These are phyloP conservation scores for Clarireedia monteithiana DNA, from an alignment of 2,329 filamentous ascomycete species.

Conservation along the genomic window DNA sequence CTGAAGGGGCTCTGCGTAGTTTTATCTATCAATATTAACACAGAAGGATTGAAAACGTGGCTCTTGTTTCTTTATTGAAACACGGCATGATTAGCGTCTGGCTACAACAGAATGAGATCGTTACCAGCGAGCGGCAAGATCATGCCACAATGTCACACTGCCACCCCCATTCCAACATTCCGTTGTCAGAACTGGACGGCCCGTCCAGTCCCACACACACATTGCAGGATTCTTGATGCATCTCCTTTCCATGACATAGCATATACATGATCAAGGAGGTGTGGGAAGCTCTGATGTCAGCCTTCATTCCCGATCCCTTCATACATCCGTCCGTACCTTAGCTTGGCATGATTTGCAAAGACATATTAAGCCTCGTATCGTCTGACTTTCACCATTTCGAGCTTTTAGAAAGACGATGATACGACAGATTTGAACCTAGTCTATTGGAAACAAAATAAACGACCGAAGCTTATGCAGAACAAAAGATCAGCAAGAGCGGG, in stretches of 20 bases:
- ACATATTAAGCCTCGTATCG: background rate
- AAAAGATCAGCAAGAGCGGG: conserved; percentile 1
- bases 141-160: conserved; percentile 8
- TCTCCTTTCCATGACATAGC: background rate
- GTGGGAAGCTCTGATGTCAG: conserved; percentile 1
- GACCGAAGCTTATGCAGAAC: conserved; percentile 7
- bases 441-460: background rate
- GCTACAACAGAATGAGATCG: conserved; percentile 6
- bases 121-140: conserved; percentile 6
- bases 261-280: background rate
- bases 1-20: background rate
- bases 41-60: conserved; percentile 8
- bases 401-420: background rate
- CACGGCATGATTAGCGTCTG: conserved; percentile 3
- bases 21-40: background rate
- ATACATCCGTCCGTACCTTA: background rate
- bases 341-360: background rate
- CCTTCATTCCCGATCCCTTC: background rate
- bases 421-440: background rate
- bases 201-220: conserved; percentile 4
- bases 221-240: conserved; percentile 5
- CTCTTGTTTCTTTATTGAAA: conserved; percentile 1
- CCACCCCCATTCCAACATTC: conserved; percentile 5
- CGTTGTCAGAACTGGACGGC: conserved; percentile 8
- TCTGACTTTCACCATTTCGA: background rate